A percentile compares a stretch with the other conserved stretches of the same genome.
These are phyloP conservation scores for Biscogniauxia sp. DNA, from an alignment of 2,329 filamentous ascomycete species.

Conservation along the genomic window DNA sequence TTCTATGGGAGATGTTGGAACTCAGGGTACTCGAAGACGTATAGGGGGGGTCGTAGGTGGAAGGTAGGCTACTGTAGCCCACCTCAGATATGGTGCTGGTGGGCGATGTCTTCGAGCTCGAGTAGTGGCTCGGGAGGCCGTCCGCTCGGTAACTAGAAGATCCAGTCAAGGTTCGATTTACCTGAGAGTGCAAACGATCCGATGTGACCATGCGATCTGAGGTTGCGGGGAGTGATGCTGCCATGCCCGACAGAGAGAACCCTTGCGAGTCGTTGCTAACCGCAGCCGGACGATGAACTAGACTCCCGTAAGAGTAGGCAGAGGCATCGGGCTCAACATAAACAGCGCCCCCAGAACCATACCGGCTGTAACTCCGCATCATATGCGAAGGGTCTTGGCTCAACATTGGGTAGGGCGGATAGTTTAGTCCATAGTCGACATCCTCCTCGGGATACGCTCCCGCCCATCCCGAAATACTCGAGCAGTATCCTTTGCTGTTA, in stretches of 20 bases:
- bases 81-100: constrained; percentile 25
- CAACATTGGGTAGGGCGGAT: constrained; percentile 35
- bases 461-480: constrained; percentile 34
- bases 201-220: constrained; percentile 26
- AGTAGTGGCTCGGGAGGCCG: constrained; percentile 23
- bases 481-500: constrained; percentile 34
- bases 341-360: constrained; percentile 28
- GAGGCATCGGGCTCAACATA: constrained; percentile 37
- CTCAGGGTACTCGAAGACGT: constrained; percentile 14
- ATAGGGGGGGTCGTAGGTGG: constrained; percentile 25
- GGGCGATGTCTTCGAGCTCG: constrained; percentile 22
- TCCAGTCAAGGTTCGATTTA: constrained; percentile 32
- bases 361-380: constrained; percentile 32
- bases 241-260: constrained; percentile 42
- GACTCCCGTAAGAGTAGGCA: constrained; percentile 33
- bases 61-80: constrained; percentile 28
- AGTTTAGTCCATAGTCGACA: constrained; percentile 36
- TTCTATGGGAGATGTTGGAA: constrained; percentile 17
- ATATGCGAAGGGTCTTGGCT: constrained; percentile 34
- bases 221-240: constrained; percentile 38
- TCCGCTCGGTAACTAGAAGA: constrained; percentile 32
- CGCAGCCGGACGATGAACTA: constrained; percentile 37
- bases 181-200: constrained; percentile 35
- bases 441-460: constrained; percentile 36
- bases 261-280: constrained; percentile 33